Evolutionary conservation across 2,329 filamentous ascomycete species (phyloP).

Genomic region (Passalora sequoiae): DNA sequence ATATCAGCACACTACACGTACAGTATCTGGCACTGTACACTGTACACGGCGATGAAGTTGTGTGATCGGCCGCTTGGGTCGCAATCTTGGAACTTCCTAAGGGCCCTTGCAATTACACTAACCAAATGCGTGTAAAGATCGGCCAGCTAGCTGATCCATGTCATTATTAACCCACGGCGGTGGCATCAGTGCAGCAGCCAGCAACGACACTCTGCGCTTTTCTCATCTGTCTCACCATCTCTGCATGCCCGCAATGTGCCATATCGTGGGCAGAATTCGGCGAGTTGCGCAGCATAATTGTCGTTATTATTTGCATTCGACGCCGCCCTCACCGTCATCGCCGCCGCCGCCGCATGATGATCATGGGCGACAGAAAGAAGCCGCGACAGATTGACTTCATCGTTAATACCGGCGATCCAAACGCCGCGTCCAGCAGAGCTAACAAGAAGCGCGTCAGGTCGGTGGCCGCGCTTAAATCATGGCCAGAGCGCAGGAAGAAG

Average conservation of each 20-base stretch:
- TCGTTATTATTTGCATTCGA: too few species aligned
- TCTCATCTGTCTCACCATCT: not conserved
- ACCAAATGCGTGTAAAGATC: not conserved
- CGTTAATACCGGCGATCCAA: conserved; percentile 26
- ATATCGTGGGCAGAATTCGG: not conserved
- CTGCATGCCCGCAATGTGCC: not conserved
- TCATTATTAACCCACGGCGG: not conserved
- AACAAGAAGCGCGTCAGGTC: conserved; percentile 30
- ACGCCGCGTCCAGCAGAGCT: conserved; percentile 18
- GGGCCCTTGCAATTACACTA: too few species aligned
- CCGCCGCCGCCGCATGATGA: too few species aligned
- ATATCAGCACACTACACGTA: too few species aligned
- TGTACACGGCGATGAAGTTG: too few species aligned
- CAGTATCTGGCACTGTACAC: too few species aligned
- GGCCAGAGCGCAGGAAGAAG: conserved; percentile 27
- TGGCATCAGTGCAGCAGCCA: not conserved
- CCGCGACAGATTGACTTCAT: conserved; percentile 24
- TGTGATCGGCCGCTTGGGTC: too few species aligned
- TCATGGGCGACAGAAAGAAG: conserved; percentile 7
- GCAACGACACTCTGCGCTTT: not conserved
- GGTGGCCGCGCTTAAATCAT: conserved; percentile 28
- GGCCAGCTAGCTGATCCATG: not conserved
- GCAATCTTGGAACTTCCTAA: too few species aligned
- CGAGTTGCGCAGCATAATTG: too few species aligned
- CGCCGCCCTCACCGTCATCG: too few species aligned